phyloP scores from a whole-genome alignment of 2,329 filamentous ascomycete genomes.

The Fusarium tuaranense region DNA sequence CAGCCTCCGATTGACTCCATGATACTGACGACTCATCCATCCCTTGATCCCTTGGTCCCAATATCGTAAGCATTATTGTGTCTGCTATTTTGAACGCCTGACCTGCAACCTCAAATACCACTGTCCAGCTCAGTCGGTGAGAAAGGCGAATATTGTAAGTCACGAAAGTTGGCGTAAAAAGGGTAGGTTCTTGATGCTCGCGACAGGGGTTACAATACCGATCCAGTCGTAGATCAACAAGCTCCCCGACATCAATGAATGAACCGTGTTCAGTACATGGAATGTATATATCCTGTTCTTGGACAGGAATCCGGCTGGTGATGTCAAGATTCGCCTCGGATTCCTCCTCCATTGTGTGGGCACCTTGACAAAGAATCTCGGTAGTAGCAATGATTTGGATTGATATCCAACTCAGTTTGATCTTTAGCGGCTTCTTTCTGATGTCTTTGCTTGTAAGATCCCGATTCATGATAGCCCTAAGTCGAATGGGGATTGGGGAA shows the following conservation, averaged over 20 bases:
- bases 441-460: slow-evolving; percentile 28
- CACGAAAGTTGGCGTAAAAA: slow-evolving; percentile 29
- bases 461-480: slow-evolving; percentile 30
- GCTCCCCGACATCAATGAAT: slow-evolving; percentile 15
- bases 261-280: slow-evolving; percentile 2
- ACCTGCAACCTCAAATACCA: background rate
- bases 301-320: accelerated
- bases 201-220: background rate
- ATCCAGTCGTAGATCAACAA: slow-evolving; percentile 10
- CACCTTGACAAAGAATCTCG: slow-evolving; percentile 14
- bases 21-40: no score
- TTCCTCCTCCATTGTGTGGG: background rate
- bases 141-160: slow-evolving; percentile 44
- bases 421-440: slow-evolving; percentile 10
- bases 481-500: slow-evolving; percentile 32
- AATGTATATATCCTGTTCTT: background rate
- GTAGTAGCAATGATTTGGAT: slow-evolving; percentile 16
- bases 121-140: slow-evolving; percentile 36
- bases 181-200: background rate
- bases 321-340: slow-evolving; percentile 9
- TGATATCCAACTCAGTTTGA: slow-evolving; percentile 24
- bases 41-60: background rate
- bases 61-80: background rate
- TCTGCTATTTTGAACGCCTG: background rate
- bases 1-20: background rate